Conservation (phyloP, 495 filamentous ascomycete species). For the Xeromyces bisporus region DNA sequence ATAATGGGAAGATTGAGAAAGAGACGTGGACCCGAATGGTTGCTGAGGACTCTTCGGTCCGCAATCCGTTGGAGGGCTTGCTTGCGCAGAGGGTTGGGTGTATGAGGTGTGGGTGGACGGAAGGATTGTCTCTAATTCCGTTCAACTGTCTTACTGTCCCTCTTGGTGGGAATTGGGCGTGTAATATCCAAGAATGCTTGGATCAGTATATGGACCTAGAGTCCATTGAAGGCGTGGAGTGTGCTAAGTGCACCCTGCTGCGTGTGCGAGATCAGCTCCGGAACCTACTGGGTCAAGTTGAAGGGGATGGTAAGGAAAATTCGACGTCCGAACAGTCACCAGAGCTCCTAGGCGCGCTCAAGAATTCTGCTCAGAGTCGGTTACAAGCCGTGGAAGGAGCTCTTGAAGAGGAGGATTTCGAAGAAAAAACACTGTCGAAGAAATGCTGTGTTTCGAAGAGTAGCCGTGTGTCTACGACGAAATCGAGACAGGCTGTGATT, state of each 20-base stretch:
- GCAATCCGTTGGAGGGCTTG: conserved; percentile 71
- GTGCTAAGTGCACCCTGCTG: conserved; percentile 74
- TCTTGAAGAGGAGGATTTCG: conserved; percentile 62
- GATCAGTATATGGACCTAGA: conserved; percentile 76
- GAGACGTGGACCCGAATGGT: neutral
- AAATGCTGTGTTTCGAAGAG: conserved; percentile 59
- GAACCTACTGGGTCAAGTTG: conserved; percentile 23
- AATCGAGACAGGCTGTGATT: conserved; percentile 77
- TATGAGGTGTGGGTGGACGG: conserved; percentile 66
- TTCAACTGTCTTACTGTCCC: conserved; percentile 90
- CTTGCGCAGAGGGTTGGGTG: conserved; percentile 84
- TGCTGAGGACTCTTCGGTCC: conserved; percentile 9
- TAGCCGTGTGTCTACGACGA: conserved; percentile 51
- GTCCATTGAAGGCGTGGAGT: conserved; percentile 72
- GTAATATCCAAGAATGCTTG: conserved; percentile 59
- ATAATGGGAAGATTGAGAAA: conserved; percentile 2
- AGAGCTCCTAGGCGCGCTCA: conserved; percentile 15
- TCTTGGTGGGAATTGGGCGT: conserved; percentile 38
- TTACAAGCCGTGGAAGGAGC: conserved; percentile 48
- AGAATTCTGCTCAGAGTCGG: conserved; percentile 24
- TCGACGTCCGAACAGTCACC: conserved; percentile 8
- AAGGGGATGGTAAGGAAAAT: conserved; percentile 14
- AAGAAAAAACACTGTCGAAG: conserved; percentile 53
- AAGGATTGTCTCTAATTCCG: conserved; percentile 71
- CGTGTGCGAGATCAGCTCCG: conserved; percentile 30